Base-by-base conservation (phyloP, 495 filamentous ascomycete genomes). In the Aspergillus funiculosus region DNA sequence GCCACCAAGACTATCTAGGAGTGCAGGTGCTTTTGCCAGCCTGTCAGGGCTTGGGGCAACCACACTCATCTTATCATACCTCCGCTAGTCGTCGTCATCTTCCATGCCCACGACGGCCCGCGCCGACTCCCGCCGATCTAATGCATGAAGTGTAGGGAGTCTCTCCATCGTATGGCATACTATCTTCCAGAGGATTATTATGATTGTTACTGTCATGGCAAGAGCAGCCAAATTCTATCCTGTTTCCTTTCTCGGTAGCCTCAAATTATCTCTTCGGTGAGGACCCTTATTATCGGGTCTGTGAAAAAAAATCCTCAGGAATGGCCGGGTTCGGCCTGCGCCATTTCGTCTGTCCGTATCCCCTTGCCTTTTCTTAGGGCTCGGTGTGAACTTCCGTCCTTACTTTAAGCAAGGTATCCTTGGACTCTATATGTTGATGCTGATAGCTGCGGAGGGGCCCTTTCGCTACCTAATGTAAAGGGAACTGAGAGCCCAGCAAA, bases 111-210 rank as follows among this genome's bases (percentile, higher is more conserved):
- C 47, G 64, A 68, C 68, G 66, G 66, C 56, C 66, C 68, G 68
- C 64, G 55, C 68, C 68, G 68, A 62, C 57, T 69, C 64, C 66
- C 66, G 66, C 64, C 63, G 66, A 71, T 71, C 68, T 68, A 51
- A 65, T 69, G 67, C 67, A 71, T 62, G 61, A 65, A 57, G 50
- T 39, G 49, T 52, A 44, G n/a, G n/a, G n/a, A n/a, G n/a, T n/a
- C n/a, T n/a, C 43, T 50, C 27, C 47, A 47, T 40, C 15, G 35
- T 56, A 39, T 62, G 43, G 50, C 54, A 50, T 53, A 56, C 46
- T 27, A 53, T 32, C 46, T 8, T 48, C 27, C 15, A 13, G 27
- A 37, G 6, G 13, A 11, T 32, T 18, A 28, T 13, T 10, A 20
- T 13, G 14, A 20, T 8, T 20, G 21, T 3, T 20, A 22, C 3